These are phyloP conservation scores for Crotalaria pallida DNA, from an alignment of 306 rosid genomes.

Conservation along the genomic window DNA sequence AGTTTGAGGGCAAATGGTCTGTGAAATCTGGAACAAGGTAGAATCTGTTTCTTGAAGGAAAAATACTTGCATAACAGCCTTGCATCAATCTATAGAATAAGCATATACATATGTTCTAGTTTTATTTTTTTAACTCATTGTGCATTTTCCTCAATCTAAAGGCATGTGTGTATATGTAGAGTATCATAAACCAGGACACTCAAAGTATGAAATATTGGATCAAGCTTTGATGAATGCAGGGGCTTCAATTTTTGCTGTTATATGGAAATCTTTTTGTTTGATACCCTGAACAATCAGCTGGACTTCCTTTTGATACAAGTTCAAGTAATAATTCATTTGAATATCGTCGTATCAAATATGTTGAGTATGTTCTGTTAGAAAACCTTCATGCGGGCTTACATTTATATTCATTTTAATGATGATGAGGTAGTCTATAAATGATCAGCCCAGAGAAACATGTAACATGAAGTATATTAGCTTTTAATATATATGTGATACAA, in stretches of 20 bases:
- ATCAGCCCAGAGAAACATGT: too few relatives aligned
- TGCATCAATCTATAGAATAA: background rate
- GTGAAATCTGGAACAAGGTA: slow-evolving; percentile 76
- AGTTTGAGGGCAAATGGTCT: slow-evolving; percentile 95
- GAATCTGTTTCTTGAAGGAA: slow-evolving; percentile 17
- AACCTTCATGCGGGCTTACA: too few relatives aligned
- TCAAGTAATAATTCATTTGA: too few relatives aligned
- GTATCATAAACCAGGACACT: background rate
- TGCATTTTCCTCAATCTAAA: too few relatives aligned
- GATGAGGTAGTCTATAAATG: too few relatives aligned
- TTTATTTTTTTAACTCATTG: too few relatives aligned
- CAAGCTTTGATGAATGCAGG: background rate
- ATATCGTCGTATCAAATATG: too few relatives aligned
- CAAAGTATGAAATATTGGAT: background rate
- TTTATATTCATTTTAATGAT: too few relatives aligned
- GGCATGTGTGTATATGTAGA: background rate
- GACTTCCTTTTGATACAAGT: background rate
- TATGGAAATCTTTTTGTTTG: background rate
- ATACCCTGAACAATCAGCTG: background rate
- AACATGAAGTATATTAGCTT: too few relatives aligned
- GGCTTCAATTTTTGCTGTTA: background rate
- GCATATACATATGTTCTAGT: too few relatives aligned
- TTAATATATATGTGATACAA: too few relatives aligned
- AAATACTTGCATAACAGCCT: background rate
- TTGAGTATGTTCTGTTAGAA: too few relatives aligned